phyloP scores from a whole-genome alignment of 257 asterid genomes.

The Solanum tarijense region DNA sequence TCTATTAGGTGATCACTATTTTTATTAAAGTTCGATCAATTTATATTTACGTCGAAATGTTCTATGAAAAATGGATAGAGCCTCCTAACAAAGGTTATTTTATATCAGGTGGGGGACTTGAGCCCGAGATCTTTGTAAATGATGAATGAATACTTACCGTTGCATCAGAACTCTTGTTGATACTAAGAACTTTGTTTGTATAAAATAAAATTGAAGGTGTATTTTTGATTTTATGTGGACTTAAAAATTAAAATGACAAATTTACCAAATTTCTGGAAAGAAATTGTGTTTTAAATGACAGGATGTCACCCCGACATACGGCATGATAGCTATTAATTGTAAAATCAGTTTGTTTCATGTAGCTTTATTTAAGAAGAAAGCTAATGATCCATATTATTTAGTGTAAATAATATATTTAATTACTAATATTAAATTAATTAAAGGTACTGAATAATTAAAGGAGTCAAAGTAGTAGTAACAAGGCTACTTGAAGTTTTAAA shows the following conservation, averaged over 20 bases:
- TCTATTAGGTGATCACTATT: fast-evolving
- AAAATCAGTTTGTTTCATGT: not conserved
- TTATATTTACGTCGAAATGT: fast-evolving
- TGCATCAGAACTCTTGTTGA: fast-evolving
- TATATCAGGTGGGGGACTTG: fast-evolving
- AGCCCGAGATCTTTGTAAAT: fast-evolving
- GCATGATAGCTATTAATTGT: constrained; percentile 7
- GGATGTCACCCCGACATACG: constrained; percentile 28
- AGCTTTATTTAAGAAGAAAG: constrained; percentile 4
- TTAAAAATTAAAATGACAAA: not conserved
- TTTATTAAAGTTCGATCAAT: fast-evolving
- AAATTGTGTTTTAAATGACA: constrained; percentile 6
- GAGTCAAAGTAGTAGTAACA: constrained; percentile 8
- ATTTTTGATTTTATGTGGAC: not conserved
- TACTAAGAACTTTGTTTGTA: not conserved
- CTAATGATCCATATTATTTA: not conserved
- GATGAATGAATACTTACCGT: fast-evolving
- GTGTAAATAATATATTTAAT: not conserved
- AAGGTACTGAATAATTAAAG: not conserved
- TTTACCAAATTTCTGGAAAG: not conserved
- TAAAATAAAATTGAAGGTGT: not conserved
- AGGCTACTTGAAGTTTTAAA: not conserved
- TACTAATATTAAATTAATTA: not conserved
- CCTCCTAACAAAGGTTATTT: not conserved
- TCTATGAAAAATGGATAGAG: fast-evolving